Conservation (phyloP, 345 rosid genomes). For the Eucalyptus cloeziana region DNA sequence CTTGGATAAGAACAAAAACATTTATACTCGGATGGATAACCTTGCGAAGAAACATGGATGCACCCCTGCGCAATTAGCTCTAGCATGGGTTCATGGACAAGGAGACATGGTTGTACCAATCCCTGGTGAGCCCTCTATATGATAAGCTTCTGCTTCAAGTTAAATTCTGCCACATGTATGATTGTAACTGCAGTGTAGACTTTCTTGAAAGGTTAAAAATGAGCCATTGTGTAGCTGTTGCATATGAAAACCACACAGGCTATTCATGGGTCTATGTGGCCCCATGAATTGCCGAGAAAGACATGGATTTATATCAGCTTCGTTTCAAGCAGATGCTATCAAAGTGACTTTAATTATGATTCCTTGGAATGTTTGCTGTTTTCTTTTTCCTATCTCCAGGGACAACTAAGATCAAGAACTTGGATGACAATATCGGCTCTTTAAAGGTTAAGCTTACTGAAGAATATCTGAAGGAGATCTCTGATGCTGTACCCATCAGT, state of each 20-base stretch:
- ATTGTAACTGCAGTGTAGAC: not conserved
- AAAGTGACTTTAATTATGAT: not conserved
- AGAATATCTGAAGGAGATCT: conserved; percentile 20
- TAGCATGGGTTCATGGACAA: conserved; percentile 51
- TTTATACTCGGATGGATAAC: conserved; percentile 15
- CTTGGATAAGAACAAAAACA: conserved; percentile 26
- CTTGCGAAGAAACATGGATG: conserved; percentile 30
- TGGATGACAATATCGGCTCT: conserved; percentile 9
- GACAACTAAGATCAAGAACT: conserved; percentile 17
- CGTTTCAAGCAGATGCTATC: not conserved
- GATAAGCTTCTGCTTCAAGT: not conserved
- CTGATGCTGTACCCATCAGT: conserved; percentile 23
- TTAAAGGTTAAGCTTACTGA: conserved; percentile 7
- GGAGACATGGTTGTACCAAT: conserved; percentile 45
- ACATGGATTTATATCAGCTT: not conserved
- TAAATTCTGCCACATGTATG: not conserved
- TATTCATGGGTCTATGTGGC: not conserved
- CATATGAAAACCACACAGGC: not conserved
- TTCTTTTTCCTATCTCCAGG: not conserved
- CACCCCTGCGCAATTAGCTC: conserved; percentile 33
- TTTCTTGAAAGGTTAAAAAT: not conserved
- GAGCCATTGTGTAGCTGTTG: not conserved
- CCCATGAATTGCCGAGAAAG: not conserved
- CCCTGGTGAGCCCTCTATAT: conserved; percentile 20
- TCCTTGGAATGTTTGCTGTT: not conserved